Base-by-base conservation (phyloP, 345 rosid species). In the Salix arbutifolia region DNA sequence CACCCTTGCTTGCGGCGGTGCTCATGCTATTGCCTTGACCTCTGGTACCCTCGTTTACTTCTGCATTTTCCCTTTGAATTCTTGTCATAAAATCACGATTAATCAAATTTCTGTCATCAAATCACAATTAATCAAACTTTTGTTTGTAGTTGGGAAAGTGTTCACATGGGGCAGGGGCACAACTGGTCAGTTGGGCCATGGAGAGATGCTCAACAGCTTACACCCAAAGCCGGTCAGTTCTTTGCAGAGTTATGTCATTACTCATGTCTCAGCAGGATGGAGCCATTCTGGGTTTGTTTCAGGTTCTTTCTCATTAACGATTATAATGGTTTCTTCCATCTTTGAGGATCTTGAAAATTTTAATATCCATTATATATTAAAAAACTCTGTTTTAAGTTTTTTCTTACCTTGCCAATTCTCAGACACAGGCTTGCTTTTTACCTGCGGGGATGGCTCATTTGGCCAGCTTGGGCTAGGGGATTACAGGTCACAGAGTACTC, bases 381-480 rank as follows among this genome's bases (percentile, higher is more conserved):
- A 1, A 21, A 73, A 33, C 18, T 23, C 56, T 67, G 30, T 69
- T 46, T 40, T 66, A 28, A 13, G 31, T 72, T 74, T 69, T 31
- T 61, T 66, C 65, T 25, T 7, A 33, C 30, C 4, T 65, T 67
- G 26, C 31, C 25, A 48, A 26, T 38, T 78, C 67, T 68, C 75
- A 94, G 94, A 90, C 70, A 48, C 74, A 1, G 92, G 96, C 26
- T 79, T 77, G 35, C 86, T 90, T 65, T 90, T 91, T 44, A 93
- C 94, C 35, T 91, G 99, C 64, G 99, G 99, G 52, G 93, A 89
- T 89, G 97, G 96, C 18, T 84, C 93, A 1, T 95, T 95, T 83
- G 99, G 99, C 74, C 98, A 95, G 88, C 97, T 95, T 67, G 99
- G 99, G 77, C 96, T 89, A 82, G 96, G 96, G 25, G 96, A 93